These are phyloP conservation scores for Wallacemonas sp. DNA, from an alignment of 208 protist genomes.

Conservation along the genomic window DNA sequence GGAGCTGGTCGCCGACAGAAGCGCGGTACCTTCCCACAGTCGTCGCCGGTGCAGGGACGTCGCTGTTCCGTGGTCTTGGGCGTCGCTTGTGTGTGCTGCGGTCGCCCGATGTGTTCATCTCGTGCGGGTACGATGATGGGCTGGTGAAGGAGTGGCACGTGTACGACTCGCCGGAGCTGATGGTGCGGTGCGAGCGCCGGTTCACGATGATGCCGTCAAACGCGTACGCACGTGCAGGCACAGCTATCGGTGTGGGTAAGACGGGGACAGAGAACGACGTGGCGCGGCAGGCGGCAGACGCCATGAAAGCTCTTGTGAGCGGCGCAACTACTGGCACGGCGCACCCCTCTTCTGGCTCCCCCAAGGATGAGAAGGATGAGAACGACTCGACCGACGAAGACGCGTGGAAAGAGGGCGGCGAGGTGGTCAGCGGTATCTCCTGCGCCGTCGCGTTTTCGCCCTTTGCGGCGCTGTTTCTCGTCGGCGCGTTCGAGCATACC, in stretches of 20 bases:
- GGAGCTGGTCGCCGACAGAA: slow-evolving; percentile 29
- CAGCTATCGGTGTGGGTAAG: background rate
- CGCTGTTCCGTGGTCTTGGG: slow-evolving; percentile 34
- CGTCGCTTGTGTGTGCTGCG: slow-evolving; percentile 60
- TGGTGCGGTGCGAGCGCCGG: slow-evolving; percentile 62
- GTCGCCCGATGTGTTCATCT: slow-evolving; percentile 67
- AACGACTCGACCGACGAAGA: slow-evolving; percentile 9
- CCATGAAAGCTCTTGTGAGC: slow-evolving; percentile 20
- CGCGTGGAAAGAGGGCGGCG: slow-evolving; percentile 12
- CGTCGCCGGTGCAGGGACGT: slow-evolving; percentile 16
- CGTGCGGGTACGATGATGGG: slow-evolving; percentile 67
- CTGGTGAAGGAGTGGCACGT: slow-evolving; percentile 87
- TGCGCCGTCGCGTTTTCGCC: slow-evolving; percentile 55
- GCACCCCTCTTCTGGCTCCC: background rate
- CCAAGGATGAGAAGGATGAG: background rate
- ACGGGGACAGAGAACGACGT: background rate
- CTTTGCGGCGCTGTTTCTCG: slow-evolving; percentile 70
- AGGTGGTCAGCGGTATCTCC: slow-evolving; percentile 45
- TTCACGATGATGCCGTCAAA: slow-evolving; percentile 42
- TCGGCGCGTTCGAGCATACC: slow-evolving; percentile 63
- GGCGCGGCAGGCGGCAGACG: slow-evolving; percentile 23
- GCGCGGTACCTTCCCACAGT: slow-evolving; percentile 38
- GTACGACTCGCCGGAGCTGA: slow-evolving; percentile 65
- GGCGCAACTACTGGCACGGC: background rate
- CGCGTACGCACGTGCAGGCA: background rate